Evolutionary conservation across 2,329 filamentous ascomycete genomes (phyloP).

Genomic region (Paecilomyces fulvus): DNA sequence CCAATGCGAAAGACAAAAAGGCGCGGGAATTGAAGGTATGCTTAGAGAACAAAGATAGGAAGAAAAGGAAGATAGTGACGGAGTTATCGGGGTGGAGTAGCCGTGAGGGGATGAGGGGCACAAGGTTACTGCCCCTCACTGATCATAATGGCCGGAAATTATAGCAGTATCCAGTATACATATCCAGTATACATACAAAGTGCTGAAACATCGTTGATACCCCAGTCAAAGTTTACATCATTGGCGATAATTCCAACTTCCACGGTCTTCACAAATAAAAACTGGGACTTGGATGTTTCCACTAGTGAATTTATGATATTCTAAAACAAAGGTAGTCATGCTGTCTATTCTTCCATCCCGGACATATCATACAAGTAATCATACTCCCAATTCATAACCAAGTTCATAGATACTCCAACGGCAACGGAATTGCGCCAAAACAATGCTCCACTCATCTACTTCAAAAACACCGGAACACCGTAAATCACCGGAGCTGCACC

Average conservation of each 20-base stretch:
- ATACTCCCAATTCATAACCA: background rate
- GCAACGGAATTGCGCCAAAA: background rate
- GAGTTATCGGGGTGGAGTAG: conserved; percentile 1
- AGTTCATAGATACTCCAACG: conserved; percentile 4
- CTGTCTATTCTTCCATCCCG: background rate
- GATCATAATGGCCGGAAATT: background rate
- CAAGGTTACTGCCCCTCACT: background rate
- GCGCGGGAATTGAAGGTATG: background rate
- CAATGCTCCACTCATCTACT: conserved; percentile 11
- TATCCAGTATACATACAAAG: background rate
- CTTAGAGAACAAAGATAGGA: background rate
- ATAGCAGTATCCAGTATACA: background rate
- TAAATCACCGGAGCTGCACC: conserved; percentile 91
- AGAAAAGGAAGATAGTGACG: background rate
- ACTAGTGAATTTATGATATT: too few species aligned
- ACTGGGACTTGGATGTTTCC: background rate
- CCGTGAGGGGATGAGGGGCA: conserved; percentile 2
- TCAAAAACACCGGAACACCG: conserved; percentile 82
- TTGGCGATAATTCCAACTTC: background rate
- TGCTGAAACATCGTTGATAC: background rate
- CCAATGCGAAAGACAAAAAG: background rate
- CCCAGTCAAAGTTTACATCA: background rate
- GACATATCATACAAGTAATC: background rate
- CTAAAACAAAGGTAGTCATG: background rate
- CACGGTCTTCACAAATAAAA: background rate